phyloP scores from a whole-genome alignment of 768 basidiomycete species.

The Mrakia frigida region DNA sequence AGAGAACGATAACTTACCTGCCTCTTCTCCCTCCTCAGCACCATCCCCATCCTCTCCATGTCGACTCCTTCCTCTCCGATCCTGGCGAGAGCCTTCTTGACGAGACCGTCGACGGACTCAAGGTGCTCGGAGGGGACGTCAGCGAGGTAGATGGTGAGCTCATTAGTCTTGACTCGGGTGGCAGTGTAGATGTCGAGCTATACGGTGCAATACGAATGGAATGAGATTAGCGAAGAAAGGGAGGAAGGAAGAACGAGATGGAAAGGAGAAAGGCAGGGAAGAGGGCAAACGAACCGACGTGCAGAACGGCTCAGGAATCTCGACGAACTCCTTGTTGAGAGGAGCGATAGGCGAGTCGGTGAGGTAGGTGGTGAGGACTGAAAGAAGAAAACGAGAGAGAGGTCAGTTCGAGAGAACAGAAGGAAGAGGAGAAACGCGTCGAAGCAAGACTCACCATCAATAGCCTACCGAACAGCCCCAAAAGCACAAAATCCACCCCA shows the following conservation, averaged over 20 bases:
- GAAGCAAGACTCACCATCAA: slow-evolving; percentile 8
- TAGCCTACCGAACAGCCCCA: neutral
- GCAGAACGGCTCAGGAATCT: slow-evolving; percentile 82
- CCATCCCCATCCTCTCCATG: slow-evolving; percentile 80
- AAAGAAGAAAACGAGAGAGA: neutral
- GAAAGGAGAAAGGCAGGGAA: neutral
- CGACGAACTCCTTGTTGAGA: slow-evolving; percentile 74
- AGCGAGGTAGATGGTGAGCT: slow-evolving; percentile 70
- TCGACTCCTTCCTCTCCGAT: slow-evolving; percentile 74
- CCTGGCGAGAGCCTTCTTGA: slow-evolving; percentile 62
- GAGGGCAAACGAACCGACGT: slow-evolving; percentile 42
- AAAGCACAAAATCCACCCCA: no score
- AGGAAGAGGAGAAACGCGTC: no score
- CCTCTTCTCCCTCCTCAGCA: slow-evolving; percentile 80
- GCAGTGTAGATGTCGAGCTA: slow-evolving; percentile 82
- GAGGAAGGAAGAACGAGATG: slow-evolving; percentile 21
- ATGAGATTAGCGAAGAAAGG: slow-evolving; percentile 29
- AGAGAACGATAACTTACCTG: slow-evolving; percentile 53
- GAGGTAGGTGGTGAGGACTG: slow-evolving; percentile 72
- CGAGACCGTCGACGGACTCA: slow-evolving; percentile 61
- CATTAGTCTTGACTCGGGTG: slow-evolving; percentile 62
- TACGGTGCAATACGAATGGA: slow-evolving; percentile 44
- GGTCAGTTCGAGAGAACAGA: neutral
- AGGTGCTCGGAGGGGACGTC: slow-evolving; percentile 79
- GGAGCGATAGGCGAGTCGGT: slow-evolving; percentile 57